Evolutionary conservation across 2,329 filamentous ascomycete species (phyloP).

Genomic region (Clarireedia paspali): DNA sequence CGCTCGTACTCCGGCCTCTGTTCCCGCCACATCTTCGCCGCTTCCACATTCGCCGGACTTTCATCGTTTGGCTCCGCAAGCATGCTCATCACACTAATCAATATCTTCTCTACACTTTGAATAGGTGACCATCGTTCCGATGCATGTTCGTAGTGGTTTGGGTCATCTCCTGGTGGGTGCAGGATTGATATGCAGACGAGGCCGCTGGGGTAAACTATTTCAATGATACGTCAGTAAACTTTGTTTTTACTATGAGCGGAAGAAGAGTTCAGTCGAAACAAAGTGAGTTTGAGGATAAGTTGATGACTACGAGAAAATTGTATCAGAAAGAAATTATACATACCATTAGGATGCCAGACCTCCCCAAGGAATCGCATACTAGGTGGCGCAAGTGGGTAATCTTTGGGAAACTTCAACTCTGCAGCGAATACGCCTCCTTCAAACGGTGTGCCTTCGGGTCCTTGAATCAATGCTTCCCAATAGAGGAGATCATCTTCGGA

Average conservation of each 20-base stretch:
- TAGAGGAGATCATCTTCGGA: slow-evolving; percentile 91
- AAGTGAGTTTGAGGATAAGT: too few species aligned
- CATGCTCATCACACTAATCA: slow-evolving; percentile 98
- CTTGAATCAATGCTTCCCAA: slow-evolving; percentile 95
- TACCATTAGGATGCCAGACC: slow-evolving; percentile 96
- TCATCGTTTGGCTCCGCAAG: slow-evolving; percentile 95
- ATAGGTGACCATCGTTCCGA: slow-evolving; percentile 95
- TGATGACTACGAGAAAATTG: background rate
- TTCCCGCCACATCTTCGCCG: slow-evolving; percentile 93
- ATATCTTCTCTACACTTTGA: slow-evolving; percentile 94
- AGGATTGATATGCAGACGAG: slow-evolving; percentile 98
- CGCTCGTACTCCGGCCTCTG: slow-evolving; percentile 75
- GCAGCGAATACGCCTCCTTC: slow-evolving; percentile 94
- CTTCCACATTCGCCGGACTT: slow-evolving; percentile 92
- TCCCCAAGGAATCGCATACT: slow-evolving; percentile 93
- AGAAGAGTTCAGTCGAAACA: too few species aligned
- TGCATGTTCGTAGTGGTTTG: slow-evolving; percentile 96
- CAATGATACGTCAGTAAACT: background rate
- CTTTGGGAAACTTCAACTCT: slow-evolving; percentile 87
- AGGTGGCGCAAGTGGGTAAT: slow-evolving; percentile 93
- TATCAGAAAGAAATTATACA: slow-evolving; percentile 18
- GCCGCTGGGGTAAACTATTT: slow-evolving; percentile 77
- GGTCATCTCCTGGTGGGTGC: slow-evolving; percentile 91
- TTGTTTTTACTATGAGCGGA: too few species aligned
- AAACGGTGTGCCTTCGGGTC: slow-evolving; percentile 90